Evolutionary conservation across 257 asterid species (phyloP), one percentile per base, ranked within the genome.

Genomic region (Solanum etuberosum): DNA sequence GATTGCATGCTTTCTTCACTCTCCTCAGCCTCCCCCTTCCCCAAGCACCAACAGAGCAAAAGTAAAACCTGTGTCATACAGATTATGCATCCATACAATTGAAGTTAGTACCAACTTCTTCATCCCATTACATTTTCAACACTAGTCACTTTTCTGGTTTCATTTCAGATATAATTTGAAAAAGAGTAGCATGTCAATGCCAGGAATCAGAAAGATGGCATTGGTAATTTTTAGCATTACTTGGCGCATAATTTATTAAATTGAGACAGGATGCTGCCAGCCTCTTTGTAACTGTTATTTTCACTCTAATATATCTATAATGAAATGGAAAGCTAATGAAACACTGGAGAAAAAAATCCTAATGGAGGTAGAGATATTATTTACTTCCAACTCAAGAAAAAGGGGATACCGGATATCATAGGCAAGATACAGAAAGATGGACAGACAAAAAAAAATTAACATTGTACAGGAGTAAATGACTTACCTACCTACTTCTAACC

Each of bases 401-500:
- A n/a, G 35, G 76, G 7, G 70, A 16, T 7, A 48, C 3, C 42
- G 54, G 65, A 57, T 57, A 57, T 57, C 65, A 57, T 48, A 48
- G 10, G 68, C 43, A 18, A 11, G 40, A 81, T 31, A 81, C 68
- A 81, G 18, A 81, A 48, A 81, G 70, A 51, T 10, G 16, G 31
- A 48, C 42, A 9, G 29, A 48, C 61, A 32, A 78, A 78, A 42
- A 40, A 76, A 80, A 46, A 31, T 9, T 20, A 43, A 18, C 27
- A 43, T 16, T 43, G 40, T 10, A n/a, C 43, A 29, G 43, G 68
- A 48, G 68, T 46, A 81, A 48, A 38, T 86, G 59, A 71, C 88
- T 87, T 88, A 92, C 94, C 92, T 59, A 59, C 82, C 85, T 76
- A 85, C 65, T 81, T 77, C 29, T 81, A 87, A 76, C 81, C 73